Evolutionary conservation across 805 yeast genomes (phyloP), one percentile per base, ranked within the genome.

Genomic region (Sugiyamaella qingdaonensis): DNA sequence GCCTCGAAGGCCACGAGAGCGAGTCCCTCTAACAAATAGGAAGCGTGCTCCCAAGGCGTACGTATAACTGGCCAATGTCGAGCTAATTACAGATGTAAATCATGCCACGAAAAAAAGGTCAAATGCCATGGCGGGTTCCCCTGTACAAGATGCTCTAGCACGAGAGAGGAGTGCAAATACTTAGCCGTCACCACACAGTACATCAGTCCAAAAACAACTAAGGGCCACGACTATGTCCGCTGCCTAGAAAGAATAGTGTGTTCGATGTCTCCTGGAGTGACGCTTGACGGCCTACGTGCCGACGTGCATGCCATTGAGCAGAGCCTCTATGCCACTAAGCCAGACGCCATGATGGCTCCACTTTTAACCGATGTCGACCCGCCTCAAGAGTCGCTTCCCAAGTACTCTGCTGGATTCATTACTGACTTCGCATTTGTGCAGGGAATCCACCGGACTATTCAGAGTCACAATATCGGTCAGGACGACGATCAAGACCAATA

Each of bases 71-170:
- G 8, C 3, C 5, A 4, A 3, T 13, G 16, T 4, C 8, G 8
- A n/a, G 37, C 37, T 34, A 34, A 34, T 34, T 4, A 9, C 24
- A 39, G 43, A 2, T 45, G 48, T 31, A 18, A 29, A 31, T n/a
- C 35, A 14, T 45, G 48, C 36, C 48, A 33, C 19, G 27, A 45
- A 18, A 45, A 33, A 21, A 45, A 45, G 14, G 48, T 45, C 10
- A 45, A 45, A 14, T 45, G 48, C 21, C 37, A 45, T 9, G 48
- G 48, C 14, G 48, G 48, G 19, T 29, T 21, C n/a, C 48, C 48
- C 13, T 45, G 48, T 21, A 32, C 14, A 10, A 24, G 48, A 4
- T 45, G 48, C 10, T 3, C 5, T 14, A 39, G 24, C 13, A 19
- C 24, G 7, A 13, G 13, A 14, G 43, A 14, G 8, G 24, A 39